A percentile compares a stretch with the other conserved stretches of the same genome.
phyloP scores from a whole-genome alignment of 2,329 filamentous ascomycete species.

The Corinectria fuckeliana region DNA sequence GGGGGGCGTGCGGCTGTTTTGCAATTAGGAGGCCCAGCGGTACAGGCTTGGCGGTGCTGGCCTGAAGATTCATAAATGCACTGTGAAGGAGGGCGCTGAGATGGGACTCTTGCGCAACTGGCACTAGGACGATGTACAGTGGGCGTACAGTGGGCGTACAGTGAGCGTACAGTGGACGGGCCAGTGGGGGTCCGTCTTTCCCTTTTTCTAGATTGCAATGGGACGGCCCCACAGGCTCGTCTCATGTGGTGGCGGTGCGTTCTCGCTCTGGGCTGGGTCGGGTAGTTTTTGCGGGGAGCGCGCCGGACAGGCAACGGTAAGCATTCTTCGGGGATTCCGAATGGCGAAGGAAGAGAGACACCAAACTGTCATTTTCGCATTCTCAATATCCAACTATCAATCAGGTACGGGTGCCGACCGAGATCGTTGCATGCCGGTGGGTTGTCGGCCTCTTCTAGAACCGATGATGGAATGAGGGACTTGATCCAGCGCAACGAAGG shows the following conservation, averaged over 20 bases:
- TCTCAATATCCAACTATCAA: no score
- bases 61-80: not conserved
- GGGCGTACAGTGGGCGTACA: not conserved
- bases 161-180: constrained; percentile 4
- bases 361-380: no score
- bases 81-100: no score
- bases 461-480: not conserved
- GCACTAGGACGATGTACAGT: not conserved
- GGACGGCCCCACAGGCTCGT: constrained; percentile 12
- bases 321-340: not conserved
- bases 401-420: no score
- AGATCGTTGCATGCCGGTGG: no score
- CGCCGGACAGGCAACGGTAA: not conserved
- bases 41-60: no score
- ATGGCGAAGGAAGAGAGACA: not conserved
- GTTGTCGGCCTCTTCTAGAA: not conserved
- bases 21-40: no score
- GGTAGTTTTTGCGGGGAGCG: constrained; percentile 6
- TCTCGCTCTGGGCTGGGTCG: not conserved
- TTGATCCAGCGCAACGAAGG: not conserved
- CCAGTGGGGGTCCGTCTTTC: not conserved
- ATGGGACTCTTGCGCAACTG: no score
- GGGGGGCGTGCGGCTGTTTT: not conserved
- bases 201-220: not conserved
- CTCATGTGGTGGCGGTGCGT: constrained; percentile 6